These are phyloP conservation scores for Metarhizium guizhouense DNA, from an alignment of 2,329 filamentous ascomycete species.

Conservation along the genomic window DNA sequence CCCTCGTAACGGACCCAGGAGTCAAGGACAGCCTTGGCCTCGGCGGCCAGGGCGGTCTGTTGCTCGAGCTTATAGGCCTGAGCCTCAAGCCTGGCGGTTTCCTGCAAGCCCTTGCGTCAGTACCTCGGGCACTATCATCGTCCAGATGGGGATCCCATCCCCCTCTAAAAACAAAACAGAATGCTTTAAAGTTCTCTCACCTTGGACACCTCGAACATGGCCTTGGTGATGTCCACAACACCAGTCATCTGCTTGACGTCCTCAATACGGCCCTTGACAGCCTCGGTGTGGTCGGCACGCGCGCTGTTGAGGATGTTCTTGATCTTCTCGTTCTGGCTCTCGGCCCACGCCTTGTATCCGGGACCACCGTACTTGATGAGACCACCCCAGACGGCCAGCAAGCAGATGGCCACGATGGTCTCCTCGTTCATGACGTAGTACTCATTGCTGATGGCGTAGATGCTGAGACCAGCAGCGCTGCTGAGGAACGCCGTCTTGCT, in stretches of 20 bases:
- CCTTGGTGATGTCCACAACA: slow-evolving; percentile 95
- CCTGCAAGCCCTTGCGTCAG: slow-evolving; percentile 39
- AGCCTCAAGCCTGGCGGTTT: slow-evolving; percentile 93
- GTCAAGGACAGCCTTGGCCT: slow-evolving; percentile 93
- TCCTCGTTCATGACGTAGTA: slow-evolving; percentile 99
- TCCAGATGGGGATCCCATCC: not conserved
- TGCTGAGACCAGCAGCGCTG: slow-evolving; percentile 77
- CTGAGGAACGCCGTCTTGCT: slow-evolving; percentile 98
- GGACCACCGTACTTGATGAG: slow-evolving; percentile 92
- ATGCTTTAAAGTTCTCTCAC: slow-evolving; percentile 35
- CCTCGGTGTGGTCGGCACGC: slow-evolving; percentile 86
- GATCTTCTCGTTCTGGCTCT: slow-evolving; percentile 83
- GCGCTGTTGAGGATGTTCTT: slow-evolving; percentile 91
- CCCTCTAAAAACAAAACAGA: not conserved
- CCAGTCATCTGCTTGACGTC: slow-evolving; percentile 90
- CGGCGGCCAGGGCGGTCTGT: slow-evolving; percentile 79
- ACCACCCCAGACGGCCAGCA: slow-evolving; percentile 86
- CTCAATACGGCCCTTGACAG: slow-evolving; percentile 88
- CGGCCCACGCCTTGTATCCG: slow-evolving; percentile 85
- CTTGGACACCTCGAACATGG: slow-evolving; percentile 96
- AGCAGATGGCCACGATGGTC: slow-evolving; percentile 84
- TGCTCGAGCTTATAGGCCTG: slow-evolving; percentile 97
- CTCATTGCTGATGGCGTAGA: slow-evolving; percentile 98
- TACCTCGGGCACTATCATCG: not conserved
- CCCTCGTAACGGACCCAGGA: slow-evolving; percentile 98